Base-by-base conservation (phyloP, 345 rosid species). In the Rubroshorea leprosula region DNA sequence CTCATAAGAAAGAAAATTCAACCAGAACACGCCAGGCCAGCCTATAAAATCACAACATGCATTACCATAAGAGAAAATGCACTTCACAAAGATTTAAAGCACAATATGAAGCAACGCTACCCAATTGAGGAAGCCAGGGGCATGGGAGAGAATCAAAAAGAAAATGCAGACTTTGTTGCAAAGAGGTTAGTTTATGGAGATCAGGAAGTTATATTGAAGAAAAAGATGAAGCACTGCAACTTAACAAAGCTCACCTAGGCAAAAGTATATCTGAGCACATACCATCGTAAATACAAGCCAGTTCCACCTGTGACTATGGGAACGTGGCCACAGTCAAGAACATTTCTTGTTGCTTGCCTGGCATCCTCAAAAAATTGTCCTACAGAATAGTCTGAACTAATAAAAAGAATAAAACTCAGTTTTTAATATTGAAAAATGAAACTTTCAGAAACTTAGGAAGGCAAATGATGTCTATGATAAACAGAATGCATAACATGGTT, bases 231-330 rank as follows among this genome's bases (percentile, higher is more conserved):
- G 19, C 55, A 49, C 26, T 5, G 16, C n/a, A 25, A 45, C 35
- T 53, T 21, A 44, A 46, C 5, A 66, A 57, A 63, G 58, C 47
- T 68, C 61, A 41, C 58, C 49, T 53, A 64, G 24, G 5, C 25
- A 58, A 51, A 51, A 24, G 31, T 12, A 57, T 23, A 59, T 21
- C 14, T 15, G n/a, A 60, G 44, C 55, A 51, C 71, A 65, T 86
- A 92, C 98, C 98, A 92, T 62, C 96, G 73, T 67, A 92, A 78
- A 69, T 89, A 92, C 74, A 89, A 72, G 23, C 98, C 98, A 53
- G 98, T 92, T 11, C 98, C 96, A 57, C 98, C 96, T 0, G 84
- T 80, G 54, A 92, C 89, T 19, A 92, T 83, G 19, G 98, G 95
- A 71, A 89, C 86, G 51, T 61, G 83, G 11, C 84, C 87, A 49